Base-by-base conservation (phyloP, 2,329 filamentous ascomycete genomes). In the Sporothrix luriei region DNA sequence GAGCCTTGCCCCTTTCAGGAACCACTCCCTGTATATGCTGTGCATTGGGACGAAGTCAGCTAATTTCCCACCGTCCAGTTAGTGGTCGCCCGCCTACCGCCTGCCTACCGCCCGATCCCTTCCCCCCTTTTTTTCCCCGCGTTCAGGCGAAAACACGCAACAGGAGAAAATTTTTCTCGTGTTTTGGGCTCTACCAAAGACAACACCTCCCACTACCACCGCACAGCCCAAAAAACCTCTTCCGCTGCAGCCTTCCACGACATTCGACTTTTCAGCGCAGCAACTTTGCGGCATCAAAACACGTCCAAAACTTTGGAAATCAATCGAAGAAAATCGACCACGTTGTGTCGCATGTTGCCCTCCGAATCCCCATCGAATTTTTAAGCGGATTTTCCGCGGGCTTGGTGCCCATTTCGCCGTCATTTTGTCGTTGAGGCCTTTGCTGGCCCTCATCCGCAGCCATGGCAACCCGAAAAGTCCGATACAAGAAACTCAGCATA, bases 401-500 rank as follows among this genome's bases (percentile, higher is more conserved):
- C 79, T 80, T 78, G 71, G 66, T 71, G 73, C 70, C 73, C 70
- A 70, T 74, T 72, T 73, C 33, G 21, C 69, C 51, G 19, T 54
- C 62, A 64, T 43, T 55, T 16, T 48, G 29, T 46, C 29, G 40
- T 19, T 24, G 69, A 51, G 66, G 70, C 68, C 46, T 64, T 65
- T 62, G 61, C 55, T 62, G 66, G 64, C 64, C 38, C 62, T 61
- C 51, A 67, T 19, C 68, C 76, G 78, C 79, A 78, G 76, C 78
- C 82, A 88, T 88, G 86, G 85, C 85, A 75, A 86, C 85, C 78
- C 82, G 88, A 81, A 90, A 90, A 82, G 88, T 93, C 79, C 87
- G 91, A 79, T 90, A 92, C 85, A 91, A 93, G 84, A 98, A 98
- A 85, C 88, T 97, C 81, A 95, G 91, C 81, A 88, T 91, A 78